A percentile compares a stretch with the other conserved stretches of the same genome.
Evolutionary conservation across 192 early-diverging fungal genomes (phyloP).

Genomic region (Phlyctochytrium bullatum): DNA sequence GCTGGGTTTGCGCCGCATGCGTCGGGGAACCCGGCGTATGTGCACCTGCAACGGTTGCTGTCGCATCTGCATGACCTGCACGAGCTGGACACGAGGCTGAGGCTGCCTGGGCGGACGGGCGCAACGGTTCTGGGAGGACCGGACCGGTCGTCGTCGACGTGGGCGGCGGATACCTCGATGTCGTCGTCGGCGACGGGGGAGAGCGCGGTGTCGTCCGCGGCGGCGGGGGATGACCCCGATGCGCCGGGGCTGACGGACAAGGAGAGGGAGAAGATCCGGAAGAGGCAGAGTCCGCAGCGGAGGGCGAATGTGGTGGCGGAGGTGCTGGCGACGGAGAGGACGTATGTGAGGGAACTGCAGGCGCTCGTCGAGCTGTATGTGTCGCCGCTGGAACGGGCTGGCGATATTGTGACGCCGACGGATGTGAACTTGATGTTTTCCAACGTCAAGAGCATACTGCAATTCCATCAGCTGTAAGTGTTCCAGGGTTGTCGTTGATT

Average conservation of each 20-base stretch:
- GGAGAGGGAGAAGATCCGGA: conserved; percentile 27
- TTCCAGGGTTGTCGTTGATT: conserved; percentile 12
- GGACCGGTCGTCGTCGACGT: neutral
- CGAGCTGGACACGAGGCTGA: too few relatives aligned
- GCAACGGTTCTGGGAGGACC: conserved; percentile 3
- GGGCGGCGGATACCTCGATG: neutral
- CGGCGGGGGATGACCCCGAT: conserved; percentile 40
- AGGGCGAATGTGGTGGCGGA: conserved; percentile 71
- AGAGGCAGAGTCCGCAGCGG: conserved; percentile 39
- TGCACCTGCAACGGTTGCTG: too few relatives aligned
- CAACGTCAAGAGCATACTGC: conserved; percentile 77
- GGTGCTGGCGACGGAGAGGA: conserved; percentile 78
- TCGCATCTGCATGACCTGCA: too few relatives aligned
- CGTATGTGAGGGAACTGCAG: conserved; percentile 80
- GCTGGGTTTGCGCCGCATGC: too few relatives aligned
- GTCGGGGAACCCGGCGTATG: too few relatives aligned
- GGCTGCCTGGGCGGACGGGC: neutral
- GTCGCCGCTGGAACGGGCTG: conserved; percentile 42
- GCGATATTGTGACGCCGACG: conserved; percentile 23
- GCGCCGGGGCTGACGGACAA: conserved; percentile 32
- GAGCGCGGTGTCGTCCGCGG: neutral
- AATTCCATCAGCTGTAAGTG: conserved; percentile 60
- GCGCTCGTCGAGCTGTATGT: conserved; percentile 69
- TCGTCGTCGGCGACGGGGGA: neutral
- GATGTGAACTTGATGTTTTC: conserved; percentile 55